Percentiles rank a stretch among this genome's conserved stretches.
Conservation (phyloP, 116 monocot species). For the Posidonia oceanica region DNA sequence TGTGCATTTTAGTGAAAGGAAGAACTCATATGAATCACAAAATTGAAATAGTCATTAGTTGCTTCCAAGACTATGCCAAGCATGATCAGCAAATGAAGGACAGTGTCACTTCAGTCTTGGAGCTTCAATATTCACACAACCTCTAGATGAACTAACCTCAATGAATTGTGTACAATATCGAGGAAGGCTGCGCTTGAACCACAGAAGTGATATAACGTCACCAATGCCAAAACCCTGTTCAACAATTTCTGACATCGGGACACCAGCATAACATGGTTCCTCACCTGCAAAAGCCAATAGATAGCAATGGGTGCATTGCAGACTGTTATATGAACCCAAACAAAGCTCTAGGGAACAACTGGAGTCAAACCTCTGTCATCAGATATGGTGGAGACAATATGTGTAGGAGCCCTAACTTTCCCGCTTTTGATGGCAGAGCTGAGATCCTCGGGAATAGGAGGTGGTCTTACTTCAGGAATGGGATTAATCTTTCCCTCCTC, state of each 20-base stretch:
- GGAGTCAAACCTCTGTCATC: slow-evolving; percentile 80
- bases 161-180: slow-evolving; percentile 95
- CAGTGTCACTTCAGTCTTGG: not conserved
- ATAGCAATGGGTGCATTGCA: not conserved
- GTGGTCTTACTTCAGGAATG: slow-evolving; percentile 65
- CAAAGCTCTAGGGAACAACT: not conserved
- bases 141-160: slow-evolving; percentile 17
- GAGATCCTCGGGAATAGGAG: slow-evolving; percentile 93
- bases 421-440: slow-evolving; percentile 86
- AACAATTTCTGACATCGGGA: slow-evolving; percentile 83
- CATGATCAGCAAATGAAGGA: not conserved
- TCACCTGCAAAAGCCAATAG: slow-evolving; percentile 46
- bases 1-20: not conserved
- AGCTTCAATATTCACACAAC: not conserved
- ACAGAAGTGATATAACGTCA: slow-evolving; percentile 90
- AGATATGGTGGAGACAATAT: slow-evolving; percentile 96
- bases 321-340: not conserved
- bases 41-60: no score
- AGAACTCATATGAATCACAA: not conserved
- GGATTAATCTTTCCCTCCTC: slow-evolving; percentile 80
- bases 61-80: no score
- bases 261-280: slow-evolving; percentile 96
- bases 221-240: slow-evolving; percentile 82
- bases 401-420: slow-evolving; percentile 96
- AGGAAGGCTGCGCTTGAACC: slow-evolving; percentile 98